Percentiles rank a stretch among this genome's conserved stretches.
phyloP scores from a whole-genome alignment of 352 stramenopile species.

The Hyaloperonospora arabidopsidis region DNA sequence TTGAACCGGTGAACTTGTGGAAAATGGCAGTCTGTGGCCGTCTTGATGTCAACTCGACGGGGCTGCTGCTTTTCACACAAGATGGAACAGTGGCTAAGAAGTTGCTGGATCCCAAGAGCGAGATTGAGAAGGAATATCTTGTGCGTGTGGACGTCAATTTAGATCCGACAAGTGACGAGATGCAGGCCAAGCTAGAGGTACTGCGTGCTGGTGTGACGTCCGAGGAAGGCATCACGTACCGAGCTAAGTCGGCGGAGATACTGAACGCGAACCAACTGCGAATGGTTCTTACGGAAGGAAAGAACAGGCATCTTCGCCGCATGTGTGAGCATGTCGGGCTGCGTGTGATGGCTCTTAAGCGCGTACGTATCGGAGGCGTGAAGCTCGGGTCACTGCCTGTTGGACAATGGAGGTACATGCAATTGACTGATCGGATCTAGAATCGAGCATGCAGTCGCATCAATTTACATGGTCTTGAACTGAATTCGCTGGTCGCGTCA shows the following conservation, averaged over 20 bases:
- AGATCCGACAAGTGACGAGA: conserved; percentile 30
- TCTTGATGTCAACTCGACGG: conserved; percentile 79
- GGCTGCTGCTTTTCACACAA: conserved; percentile 75
- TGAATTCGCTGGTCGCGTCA: not conserved
- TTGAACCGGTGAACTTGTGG: conserved; percentile 52
- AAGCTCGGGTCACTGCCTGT: conserved; percentile 62
- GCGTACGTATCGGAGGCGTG: conserved; percentile 87
- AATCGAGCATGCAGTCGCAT: conserved; percentile 7
- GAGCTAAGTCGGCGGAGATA: conserved; percentile 68
- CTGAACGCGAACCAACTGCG: conserved; percentile 77
- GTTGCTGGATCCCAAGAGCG: conserved; percentile 62
- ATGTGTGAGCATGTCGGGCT: conserved; percentile 92
- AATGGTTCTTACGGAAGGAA: conserved; percentile 90
- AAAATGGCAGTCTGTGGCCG: conserved; percentile 82
- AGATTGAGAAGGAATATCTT: conserved; percentile 82
- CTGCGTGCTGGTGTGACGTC: conserved; percentile 52
- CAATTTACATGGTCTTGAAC: not conserved
- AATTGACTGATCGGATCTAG: conserved; percentile 55
- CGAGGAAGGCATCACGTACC: conserved; percentile 55
- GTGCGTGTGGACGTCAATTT: conserved; percentile 60
- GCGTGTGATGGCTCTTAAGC: conserved; percentile 85
- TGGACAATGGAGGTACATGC: conserved; percentile 77
- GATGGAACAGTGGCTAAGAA: conserved; percentile 67
- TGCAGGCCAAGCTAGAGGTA: conserved; percentile 30
- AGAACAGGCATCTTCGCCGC: conserved; percentile 93